Percentiles rank a stretch among this genome's conserved stretches.
phyloP scores from a whole-genome alignment of 345 rosid genomes.

The Camelina laxa region DNA sequence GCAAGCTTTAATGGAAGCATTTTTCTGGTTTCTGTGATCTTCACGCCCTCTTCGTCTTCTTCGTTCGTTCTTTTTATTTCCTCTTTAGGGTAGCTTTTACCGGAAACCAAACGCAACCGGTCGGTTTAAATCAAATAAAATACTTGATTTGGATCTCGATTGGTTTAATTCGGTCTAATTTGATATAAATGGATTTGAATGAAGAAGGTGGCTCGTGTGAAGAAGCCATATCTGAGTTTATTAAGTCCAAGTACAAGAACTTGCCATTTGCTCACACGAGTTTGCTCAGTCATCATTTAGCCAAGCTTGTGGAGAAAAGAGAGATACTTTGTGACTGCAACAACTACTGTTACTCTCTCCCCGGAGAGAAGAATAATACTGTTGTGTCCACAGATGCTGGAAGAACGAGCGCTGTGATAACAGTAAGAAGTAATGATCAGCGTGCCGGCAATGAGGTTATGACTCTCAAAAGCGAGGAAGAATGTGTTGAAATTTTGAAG shows the following conservation, averaged over 20 bases:
- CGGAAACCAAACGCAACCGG: conserved; percentile 5
- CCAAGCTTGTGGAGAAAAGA: conserved; percentile 41
- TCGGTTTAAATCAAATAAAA: conserved; percentile 9
- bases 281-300: conserved; percentile 47
- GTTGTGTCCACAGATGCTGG: conserved; percentile 18
- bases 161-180: conserved; percentile 12
- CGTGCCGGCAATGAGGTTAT: conserved; percentile 10
- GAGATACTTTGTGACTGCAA: conserved; percentile 45
- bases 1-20: conserved; percentile 73
- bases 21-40: not conserved
- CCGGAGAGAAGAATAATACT: conserved; percentile 10
- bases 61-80: conserved; percentile 22
- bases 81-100: conserved; percentile 4
- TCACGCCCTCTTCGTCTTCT: conserved; percentile 27
- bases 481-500: conserved; percentile 1
- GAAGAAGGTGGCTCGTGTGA: conserved; percentile 47
- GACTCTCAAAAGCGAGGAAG: conserved; percentile 9
- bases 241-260: conserved; percentile 35
- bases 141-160: not conserved
- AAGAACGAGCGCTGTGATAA: not conserved
- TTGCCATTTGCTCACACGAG: conserved; percentile 51
- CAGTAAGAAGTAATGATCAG: conserved; percentile 3
- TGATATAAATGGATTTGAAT: conserved; percentile 35
- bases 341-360: conserved; percentile 43
- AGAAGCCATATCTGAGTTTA: conserved; percentile 43